Base-by-base conservation (phyloP, 2,329 filamentous ascomycete species). In the Trichoderma pleuroti region DNA sequence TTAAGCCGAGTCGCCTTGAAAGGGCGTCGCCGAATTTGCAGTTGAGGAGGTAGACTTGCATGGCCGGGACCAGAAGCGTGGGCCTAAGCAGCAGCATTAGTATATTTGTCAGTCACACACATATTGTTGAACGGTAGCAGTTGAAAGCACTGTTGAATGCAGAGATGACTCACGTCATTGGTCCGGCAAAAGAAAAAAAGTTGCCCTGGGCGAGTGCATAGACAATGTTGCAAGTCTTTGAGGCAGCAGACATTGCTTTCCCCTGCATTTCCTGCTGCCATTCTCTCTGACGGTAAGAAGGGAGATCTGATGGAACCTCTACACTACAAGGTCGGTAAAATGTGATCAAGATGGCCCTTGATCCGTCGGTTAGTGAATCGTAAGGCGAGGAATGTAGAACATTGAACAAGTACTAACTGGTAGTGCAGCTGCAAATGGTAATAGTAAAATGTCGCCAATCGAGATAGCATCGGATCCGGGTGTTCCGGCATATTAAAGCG, bases 11-110 rank as follows among this genome's bases (percentile, higher is more conserved):
- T 2, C 66, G 56, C 9, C 66, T 60, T 16, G 66, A 68, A 11
- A 68, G 32, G 1, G 66, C 66, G 39, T 68, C 66, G 21, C 66
- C 66, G 12, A 68, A 68, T 28, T 68, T 68, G 42, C 66, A 68
- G 7, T 68, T 68, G 66, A 68, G 66, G 14, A 68, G 66, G 11
- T 68, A 68, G 21, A 68, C 66, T 52, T 68, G 66, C 66, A 68
- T 68, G 7, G 66, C 66, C 16, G 66, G 66, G 6, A 68, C 66
- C 16, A 68, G 14, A 7, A 68, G 26, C 2, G 66, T 60, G 5
- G 66, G 65, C 10, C 65, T 68, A 8, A 3, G 12, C 16, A 11
- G 4, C 9, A 30, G 5, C 7, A 14, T 66, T 30, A 66, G 63
- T 28, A 30, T 56, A 8, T 42, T 2, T 54, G 14, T 52, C 21